Evolutionary conservation across 2,329 filamentous ascomycete genomes (phyloP), one percentile per base, ranked within the genome.

Genomic region (Alternaria brassicae): DNA sequence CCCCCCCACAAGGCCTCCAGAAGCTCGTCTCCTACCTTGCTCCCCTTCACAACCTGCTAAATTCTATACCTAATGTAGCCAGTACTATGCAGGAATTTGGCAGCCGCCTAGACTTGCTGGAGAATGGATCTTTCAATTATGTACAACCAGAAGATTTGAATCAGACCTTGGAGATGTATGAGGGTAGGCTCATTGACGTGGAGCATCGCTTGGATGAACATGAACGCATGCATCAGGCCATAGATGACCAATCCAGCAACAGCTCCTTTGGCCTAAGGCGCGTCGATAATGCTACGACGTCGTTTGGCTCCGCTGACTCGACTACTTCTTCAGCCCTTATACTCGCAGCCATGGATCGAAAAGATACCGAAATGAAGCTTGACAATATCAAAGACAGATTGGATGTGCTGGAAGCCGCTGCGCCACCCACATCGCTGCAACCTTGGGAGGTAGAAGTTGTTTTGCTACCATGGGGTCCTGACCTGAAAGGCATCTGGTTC

Each of bases 371-470:
- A 21, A 76, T 78, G 44, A 76, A 82, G 23, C 72, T 86, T 25
- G 79, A 81, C 45, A 76, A 75, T 34, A 78, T 86, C 9, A 83
- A 85, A 62, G 76, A 79, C 21, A 78, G 82, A 5, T 62, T 84
- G 5, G 69, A 80, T 28, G 81, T 85, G 41, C 80, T 91, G 9
- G 88, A 90, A 73, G 82, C 83, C 6, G 80, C 74, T 4, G 72
- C 84, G 9, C 76, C 87, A 28, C 90, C 91, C n/a, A 87, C 89
- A 0, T 81, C 81, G 27, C 77, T 79, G 40, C 82, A 85, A 39
- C 89, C 90, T 0, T 93, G 90, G 89, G 86, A 90, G 64, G 80
- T 94, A 2, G 90, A 93, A 70, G 88, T 93, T 4, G 87, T 93
- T 1, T 87, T 93, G 57, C 75, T 93, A 7, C 91, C 91, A 1